Conservation (phyloP, 2,329 filamentous ascomycete genomes). For the Harringtonia lauricola region DNA sequence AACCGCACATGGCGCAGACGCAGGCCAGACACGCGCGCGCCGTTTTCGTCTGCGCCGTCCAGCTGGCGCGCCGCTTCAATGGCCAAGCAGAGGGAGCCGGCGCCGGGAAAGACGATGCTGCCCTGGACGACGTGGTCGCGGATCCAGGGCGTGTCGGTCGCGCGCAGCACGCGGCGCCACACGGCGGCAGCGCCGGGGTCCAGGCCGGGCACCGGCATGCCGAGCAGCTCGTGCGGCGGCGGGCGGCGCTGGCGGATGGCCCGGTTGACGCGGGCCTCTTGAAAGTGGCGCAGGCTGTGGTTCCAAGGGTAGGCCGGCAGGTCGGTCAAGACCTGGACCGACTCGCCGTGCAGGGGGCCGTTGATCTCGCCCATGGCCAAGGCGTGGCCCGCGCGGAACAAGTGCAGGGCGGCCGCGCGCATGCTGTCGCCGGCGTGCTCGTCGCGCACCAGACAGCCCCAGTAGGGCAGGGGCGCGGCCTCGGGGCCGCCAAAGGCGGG, state of each 20-base stretch:
- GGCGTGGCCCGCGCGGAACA: slow-evolving; percentile 33
- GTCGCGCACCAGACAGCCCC: slow-evolving; percentile 37
- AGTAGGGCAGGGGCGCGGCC: slow-evolving; percentile 30
- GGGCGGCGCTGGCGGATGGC: slow-evolving; percentile 15
- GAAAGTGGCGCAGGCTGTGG: slow-evolving; percentile 33
- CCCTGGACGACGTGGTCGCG: slow-evolving; percentile 48
- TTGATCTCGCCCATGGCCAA: slow-evolving; percentile 36
- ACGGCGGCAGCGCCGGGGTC: slow-evolving; percentile 30
- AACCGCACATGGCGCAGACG: background rate
- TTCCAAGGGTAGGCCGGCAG: slow-evolving; percentile 31
- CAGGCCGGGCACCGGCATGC: slow-evolving; percentile 30
- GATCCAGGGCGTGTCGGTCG: slow-evolving; percentile 44
- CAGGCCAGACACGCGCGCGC: background rate
- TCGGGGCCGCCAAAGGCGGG: slow-evolving; percentile 15
- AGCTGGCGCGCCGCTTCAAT: slow-evolving; percentile 32
- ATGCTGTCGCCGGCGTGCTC: slow-evolving; percentile 31
- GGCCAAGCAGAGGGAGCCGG: slow-evolving; percentile 40
- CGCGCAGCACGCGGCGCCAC: slow-evolving; percentile 36
- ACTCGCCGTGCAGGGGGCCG: slow-evolving; percentile 18
- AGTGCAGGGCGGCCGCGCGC: slow-evolving; percentile 22
- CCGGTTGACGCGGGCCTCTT: slow-evolving; percentile 31
- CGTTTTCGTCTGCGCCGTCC: slow-evolving; percentile 9
- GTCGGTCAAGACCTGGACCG: background rate
- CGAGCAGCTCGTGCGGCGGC: slow-evolving; percentile 29
- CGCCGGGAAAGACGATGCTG: slow-evolving; percentile 41